Conservation (phyloP, 108 stramenopile genomes). For the Skeletonema costatum region DNA sequence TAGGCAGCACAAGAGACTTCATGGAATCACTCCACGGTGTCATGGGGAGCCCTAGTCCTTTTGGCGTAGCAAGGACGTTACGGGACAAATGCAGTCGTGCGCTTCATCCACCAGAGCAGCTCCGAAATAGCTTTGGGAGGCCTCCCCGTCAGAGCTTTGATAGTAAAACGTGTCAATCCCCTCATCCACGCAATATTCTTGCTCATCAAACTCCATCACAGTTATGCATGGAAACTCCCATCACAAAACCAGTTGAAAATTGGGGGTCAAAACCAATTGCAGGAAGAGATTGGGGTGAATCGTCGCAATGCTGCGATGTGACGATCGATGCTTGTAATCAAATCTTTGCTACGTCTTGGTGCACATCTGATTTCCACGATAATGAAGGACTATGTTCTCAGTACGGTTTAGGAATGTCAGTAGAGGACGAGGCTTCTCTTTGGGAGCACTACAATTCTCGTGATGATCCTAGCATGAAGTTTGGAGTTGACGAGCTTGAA, state of each 20-base stretch:
- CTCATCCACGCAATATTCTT: constrained; percentile 37
- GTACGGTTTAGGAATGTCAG: constrained; percentile 16
- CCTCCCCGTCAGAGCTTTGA: constrained; percentile 4
- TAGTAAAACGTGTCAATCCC: constrained; percentile 29
- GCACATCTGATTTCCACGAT: constrained; percentile 31
- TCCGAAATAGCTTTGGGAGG: constrained; percentile 22
- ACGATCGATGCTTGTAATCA: constrained; percentile 41
- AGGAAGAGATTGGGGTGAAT: constrained; percentile 82
- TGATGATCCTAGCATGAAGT: background rate
- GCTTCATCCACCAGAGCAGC: constrained; percentile 19
- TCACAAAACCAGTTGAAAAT: constrained; percentile 49
- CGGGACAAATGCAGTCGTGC: constrained; percentile 21
- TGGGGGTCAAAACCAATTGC: constrained; percentile 79
- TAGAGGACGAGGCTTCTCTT: constrained; percentile 25
- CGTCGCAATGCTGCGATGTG: constrained; percentile 41
- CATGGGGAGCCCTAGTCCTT: constrained; percentile 20
- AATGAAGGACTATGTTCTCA: constrained; percentile 25
- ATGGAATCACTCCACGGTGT: constrained; percentile 32
- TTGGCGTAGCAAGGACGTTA: constrained; percentile 8
- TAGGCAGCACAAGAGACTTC: constrained; percentile 26
- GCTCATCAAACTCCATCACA: constrained; percentile 26
- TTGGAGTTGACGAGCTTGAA: constrained; percentile 7
- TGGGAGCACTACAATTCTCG: constrained; percentile 10
- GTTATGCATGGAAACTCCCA: constrained; percentile 42
- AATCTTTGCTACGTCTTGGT: constrained; percentile 52